Conservation (phyloP, 257 asterid species). For the Rehmannia glutinosa region DNA sequence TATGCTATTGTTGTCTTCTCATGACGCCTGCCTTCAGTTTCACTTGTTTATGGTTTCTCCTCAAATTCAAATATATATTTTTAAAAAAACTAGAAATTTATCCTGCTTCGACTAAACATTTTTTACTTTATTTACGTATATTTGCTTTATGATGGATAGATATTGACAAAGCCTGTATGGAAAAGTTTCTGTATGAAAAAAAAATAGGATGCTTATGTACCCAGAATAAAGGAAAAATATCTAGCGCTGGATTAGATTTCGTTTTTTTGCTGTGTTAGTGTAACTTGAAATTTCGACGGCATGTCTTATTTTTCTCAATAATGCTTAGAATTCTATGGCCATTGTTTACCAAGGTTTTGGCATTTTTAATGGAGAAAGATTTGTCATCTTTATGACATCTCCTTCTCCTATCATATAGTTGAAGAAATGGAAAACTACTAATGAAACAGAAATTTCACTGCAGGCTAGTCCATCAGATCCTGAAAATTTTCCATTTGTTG, state of each 20-base stretch:
- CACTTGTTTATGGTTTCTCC: background rate
- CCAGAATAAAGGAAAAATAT: background rate
- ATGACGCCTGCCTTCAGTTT: background rate
- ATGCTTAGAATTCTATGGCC: background rate
- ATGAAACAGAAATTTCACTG: constrained; percentile 18
- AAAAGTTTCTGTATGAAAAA: background rate
- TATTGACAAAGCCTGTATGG: background rate
- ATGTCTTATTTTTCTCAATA: background rate
- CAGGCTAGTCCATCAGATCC: constrained; percentile 99
- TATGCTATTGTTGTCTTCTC: constrained; percentile 14
- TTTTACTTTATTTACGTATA: background rate
- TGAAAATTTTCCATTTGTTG: constrained; percentile 96
- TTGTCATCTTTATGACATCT: background rate
- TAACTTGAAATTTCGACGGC: background rate
- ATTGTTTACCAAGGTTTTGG: background rate
- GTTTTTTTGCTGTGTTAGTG: background rate
- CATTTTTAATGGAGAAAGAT: background rate
- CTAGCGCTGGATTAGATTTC: too few relatives aligned
- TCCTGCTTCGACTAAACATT: background rate
- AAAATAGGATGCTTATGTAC: background rate
- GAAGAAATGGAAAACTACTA: constrained; percentile 2
- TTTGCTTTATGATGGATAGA: background rate
- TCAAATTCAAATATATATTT: background rate
- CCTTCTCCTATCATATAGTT: background rate
- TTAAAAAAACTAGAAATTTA: background rate